Evolutionary conservation across 2,329 filamentous ascomycete genomes (phyloP).

Genomic region (Herpotrichia juniperi): DNA sequence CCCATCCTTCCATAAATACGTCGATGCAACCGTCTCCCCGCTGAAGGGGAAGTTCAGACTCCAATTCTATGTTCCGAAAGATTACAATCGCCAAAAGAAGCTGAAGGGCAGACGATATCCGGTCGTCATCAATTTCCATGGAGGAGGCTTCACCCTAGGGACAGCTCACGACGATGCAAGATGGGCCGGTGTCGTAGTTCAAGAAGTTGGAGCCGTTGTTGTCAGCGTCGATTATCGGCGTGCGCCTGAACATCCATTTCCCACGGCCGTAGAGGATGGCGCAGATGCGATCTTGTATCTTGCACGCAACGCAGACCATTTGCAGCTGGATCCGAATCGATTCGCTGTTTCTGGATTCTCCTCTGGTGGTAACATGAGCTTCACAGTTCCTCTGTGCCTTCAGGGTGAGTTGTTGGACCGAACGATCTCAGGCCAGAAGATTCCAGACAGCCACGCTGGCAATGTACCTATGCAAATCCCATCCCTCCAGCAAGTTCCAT

Average conservation of each 20-base stretch:
- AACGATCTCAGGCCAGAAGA: slow-evolving; percentile 32
- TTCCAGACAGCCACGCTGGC: slow-evolving; percentile 34
- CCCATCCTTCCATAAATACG: slow-evolving; percentile 64
- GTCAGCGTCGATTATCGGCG: slow-evolving; percentile 67
- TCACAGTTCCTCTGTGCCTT: slow-evolving; percentile 65
- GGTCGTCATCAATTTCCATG: slow-evolving; percentile 68
- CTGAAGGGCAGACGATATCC: slow-evolving; percentile 56
- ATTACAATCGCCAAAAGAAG: slow-evolving; percentile 52
- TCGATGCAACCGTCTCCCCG: slow-evolving; percentile 57
- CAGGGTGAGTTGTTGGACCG: slow-evolving; percentile 53
- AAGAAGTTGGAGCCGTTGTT: slow-evolving; percentile 62
- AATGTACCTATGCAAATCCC: slow-evolving; percentile 23
- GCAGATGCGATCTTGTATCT: slow-evolving; percentile 67
- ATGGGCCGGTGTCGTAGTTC: slow-evolving; percentile 63
- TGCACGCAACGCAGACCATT: slow-evolving; percentile 59
- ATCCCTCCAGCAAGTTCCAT: not conserved
- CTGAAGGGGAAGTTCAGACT: slow-evolving; percentile 57
- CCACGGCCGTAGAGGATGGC: slow-evolving; percentile 68
- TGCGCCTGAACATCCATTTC: slow-evolving; percentile 67
- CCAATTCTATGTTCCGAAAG: slow-evolving; percentile 66
- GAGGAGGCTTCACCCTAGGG: slow-evolving; percentile 67
- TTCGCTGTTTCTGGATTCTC: slow-evolving; percentile 68
- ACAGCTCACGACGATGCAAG: slow-evolving; percentile 65
- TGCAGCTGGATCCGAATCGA: slow-evolving; percentile 63
- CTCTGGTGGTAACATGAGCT: slow-evolving; percentile 66